phyloP scores from a whole-genome alignment of 306 rosid species.

The Citrullus mucosospermus region DNA sequence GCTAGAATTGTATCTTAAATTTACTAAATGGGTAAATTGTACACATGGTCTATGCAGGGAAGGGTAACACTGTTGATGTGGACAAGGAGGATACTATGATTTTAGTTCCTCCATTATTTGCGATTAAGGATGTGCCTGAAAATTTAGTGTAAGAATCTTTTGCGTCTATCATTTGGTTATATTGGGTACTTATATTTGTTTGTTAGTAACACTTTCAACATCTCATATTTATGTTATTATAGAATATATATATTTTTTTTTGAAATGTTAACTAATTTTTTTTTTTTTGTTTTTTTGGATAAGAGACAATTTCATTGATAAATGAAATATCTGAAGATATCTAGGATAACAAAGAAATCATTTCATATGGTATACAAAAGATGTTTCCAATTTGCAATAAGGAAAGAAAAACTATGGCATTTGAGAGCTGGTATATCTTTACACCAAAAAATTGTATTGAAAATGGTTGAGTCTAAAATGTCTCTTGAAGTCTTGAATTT shows the following conservation, averaged over 20 bases:
- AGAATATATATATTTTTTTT: background rate
- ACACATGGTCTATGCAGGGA: constrained; percentile 21
- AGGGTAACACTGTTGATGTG: constrained; percentile 40
- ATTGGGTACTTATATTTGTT: background rate
- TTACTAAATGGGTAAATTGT: background rate
- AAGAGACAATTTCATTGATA: too few relatives aligned
- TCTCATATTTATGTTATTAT: background rate
- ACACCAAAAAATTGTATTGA: too few relatives aligned
- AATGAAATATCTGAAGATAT: too few relatives aligned
- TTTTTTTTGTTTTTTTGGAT: too few relatives aligned
- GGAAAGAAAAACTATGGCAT: too few relatives aligned
- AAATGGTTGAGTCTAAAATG: too few relatives aligned
- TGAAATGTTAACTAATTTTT: background rate
- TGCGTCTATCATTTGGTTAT: constrained; percentile 9
- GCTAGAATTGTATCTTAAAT: background rate
- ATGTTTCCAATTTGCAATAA: too few relatives aligned
- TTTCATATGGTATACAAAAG: too few relatives aligned
- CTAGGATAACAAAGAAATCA: too few relatives aligned
- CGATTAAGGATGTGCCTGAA: constrained; percentile 73
- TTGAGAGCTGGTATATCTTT: too few relatives aligned
- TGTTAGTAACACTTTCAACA: background rate
- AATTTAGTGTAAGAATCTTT: constrained; percentile 55
- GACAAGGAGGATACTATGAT: constrained; percentile 77
- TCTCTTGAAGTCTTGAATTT: too few relatives aligned
- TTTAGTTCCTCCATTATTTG: constrained; percentile 58